A percentile compares a stretch with the other conserved stretches of the same genome.
Conservation (phyloP, 208 protist genomes). For the Angomonas deanei region DNA sequence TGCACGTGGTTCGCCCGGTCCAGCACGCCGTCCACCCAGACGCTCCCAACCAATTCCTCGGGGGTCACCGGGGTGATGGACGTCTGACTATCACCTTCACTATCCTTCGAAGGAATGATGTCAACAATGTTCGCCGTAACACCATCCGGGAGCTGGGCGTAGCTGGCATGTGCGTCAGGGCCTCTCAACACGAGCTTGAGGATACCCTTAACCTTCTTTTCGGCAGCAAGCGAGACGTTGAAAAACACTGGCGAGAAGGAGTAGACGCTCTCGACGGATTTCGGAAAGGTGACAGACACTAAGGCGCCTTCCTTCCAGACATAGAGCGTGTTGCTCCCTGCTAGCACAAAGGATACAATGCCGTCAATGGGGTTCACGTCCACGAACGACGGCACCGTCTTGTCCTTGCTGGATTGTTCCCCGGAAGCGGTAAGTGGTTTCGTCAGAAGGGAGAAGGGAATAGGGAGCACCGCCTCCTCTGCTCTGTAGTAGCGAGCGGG, state of each 20-base stretch:
- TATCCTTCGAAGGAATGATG: conserved; percentile 7
- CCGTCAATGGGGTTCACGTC: neutral
- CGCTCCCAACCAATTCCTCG: neutral
- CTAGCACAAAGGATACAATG: neutral
- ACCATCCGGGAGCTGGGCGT: conserved; percentile 14
- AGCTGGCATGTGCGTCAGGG: conserved; percentile 13
- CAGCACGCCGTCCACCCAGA: conserved; percentile 15
- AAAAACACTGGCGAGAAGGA: neutral
- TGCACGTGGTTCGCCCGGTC: conserved; percentile 13
- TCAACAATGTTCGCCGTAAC: conserved; percentile 8
- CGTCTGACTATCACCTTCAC: neutral
- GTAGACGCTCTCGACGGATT: neutral
- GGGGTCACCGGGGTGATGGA: neutral
- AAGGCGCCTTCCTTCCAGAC: neutral
- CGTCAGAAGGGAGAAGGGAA: neutral
- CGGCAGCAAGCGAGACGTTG: neutral
- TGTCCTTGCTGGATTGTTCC: too few relatives aligned
- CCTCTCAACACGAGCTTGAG: conserved; percentile 14
- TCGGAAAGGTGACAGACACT: neutral
- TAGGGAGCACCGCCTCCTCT: neutral
- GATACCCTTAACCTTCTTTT: conserved; percentile 8
- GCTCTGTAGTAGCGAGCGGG: too few relatives aligned
- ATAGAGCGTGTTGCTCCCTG: conserved; percentile 3
- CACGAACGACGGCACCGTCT: neutral
- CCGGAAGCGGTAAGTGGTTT: neutral